Percentiles rank a stretch among this genome's conserved stretches.
Evolutionary conservation across 2,329 filamentous ascomycete species (phyloP).

Genomic region (Podosphaera fusca): DNA sequence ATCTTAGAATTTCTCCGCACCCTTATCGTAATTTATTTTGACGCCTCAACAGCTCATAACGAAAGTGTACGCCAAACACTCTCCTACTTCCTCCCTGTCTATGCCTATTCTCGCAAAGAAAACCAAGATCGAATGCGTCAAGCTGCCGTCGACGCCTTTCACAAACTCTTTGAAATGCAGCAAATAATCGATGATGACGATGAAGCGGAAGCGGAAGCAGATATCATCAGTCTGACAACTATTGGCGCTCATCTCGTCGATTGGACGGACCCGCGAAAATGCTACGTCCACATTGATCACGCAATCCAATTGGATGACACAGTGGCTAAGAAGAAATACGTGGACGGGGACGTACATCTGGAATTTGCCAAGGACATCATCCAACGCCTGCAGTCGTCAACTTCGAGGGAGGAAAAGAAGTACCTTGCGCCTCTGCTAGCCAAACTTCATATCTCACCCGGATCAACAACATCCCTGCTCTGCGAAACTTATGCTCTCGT

Average conservation of each 20-base stretch:
- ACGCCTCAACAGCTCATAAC: slow-evolving; percentile 59
- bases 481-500: slow-evolving; percentile 33
- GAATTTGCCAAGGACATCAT: slow-evolving; percentile 56
- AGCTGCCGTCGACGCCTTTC: slow-evolving; percentile 51
- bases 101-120: slow-evolving; percentile 62
- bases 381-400: slow-evolving; percentile 43
- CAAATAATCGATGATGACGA: slow-evolving; percentile 54
- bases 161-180: slow-evolving; percentile 48
- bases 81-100: slow-evolving; percentile 86
- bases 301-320: slow-evolving; percentile 20
- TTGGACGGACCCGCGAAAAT: slow-evolving; percentile 86
- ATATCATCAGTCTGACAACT: slow-evolving; percentile 56
- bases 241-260: slow-evolving; percentile 71
- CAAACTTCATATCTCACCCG: slow-evolving; percentile 58
- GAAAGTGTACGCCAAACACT: slow-evolving; percentile 66
- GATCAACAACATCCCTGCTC: slow-evolving; percentile 35
- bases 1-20: slow-evolving; percentile 60
- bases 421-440: slow-evolving; percentile 52
- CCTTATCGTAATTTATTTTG: slow-evolving; percentile 71
- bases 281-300: slow-evolving; percentile 25
- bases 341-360: slow-evolving; percentile 60
- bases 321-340: slow-evolving; percentile 34
- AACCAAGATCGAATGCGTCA: slow-evolving; percentile 65
- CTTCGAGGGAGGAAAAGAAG: slow-evolving; percentile 58
- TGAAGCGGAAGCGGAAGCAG: slow-evolving; percentile 47